Percentiles rank a stretch among this genome's conserved stretches.
Evolutionary conservation across 1,284 basidiomycete species (phyloP).

Genomic region (Ceratobasidium sp.): DNA sequence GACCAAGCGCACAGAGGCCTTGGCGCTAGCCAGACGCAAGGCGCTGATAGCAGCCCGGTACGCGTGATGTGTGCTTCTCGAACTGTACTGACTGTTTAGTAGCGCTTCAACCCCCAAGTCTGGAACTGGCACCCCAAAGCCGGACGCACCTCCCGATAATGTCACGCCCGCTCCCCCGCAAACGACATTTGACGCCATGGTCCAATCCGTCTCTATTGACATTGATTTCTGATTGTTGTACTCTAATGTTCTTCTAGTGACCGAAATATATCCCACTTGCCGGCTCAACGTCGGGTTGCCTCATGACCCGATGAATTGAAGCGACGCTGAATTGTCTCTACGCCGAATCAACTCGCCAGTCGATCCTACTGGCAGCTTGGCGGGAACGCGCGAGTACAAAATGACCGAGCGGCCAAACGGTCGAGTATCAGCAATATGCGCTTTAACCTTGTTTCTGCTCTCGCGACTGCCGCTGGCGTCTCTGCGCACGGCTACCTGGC

Average conservation of each 20-base stretch:
- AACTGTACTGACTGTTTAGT: background rate
- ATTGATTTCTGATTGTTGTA: conserved; percentile 29
- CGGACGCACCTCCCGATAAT: conserved; percentile 26
- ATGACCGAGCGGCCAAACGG: background rate
- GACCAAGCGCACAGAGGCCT: conserved; percentile 76
- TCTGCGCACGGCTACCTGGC: conserved; percentile 27
- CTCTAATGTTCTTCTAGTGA: conserved; percentile 26
- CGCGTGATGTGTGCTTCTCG: background rate
- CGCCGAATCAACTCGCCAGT: background rate
- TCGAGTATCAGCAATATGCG: background rate
- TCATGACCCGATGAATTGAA: conserved; percentile 17
- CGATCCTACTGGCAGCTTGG: background rate
- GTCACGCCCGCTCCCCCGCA: conserved; percentile 22
- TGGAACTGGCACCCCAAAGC: background rate
- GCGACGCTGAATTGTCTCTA: too few species aligned
- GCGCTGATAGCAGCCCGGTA: conserved; percentile 27
- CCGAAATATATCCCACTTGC: conserved; percentile 33
- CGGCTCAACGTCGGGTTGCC: background rate
- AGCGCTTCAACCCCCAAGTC: conserved; percentile 16
- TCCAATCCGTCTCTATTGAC: conserved; percentile 28
- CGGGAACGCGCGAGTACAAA: background rate
- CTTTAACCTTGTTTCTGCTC: background rate
- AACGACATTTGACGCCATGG: conserved; percentile 33
- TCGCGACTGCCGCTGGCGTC: conserved; percentile 9
- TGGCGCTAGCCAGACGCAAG: conserved; percentile 71